These are phyloP conservation scores for Pelargonium cotyledonis DNA, from an alignment of 441 rosid genomes.

Conservation along the genomic window DNA sequence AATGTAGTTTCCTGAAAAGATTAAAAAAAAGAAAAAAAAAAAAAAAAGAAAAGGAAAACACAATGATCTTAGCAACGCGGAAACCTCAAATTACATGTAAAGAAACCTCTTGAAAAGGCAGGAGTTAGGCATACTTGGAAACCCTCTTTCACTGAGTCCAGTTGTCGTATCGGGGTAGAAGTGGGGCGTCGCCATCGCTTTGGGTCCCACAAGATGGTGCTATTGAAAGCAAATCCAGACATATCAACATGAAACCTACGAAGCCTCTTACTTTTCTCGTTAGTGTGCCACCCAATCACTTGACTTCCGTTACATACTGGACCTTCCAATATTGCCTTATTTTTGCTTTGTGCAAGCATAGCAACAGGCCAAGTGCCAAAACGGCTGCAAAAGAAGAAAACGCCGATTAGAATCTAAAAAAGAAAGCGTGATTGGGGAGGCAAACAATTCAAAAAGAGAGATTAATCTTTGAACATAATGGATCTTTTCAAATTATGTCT, in stretches of 20 bases:
- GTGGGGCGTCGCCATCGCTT: conserved; percentile 63
- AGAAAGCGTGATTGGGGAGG: neutral
- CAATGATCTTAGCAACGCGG: no score
- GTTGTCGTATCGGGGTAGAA: conserved; percentile 50
- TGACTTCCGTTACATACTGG: conserved; percentile 80
- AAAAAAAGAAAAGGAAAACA: no score
- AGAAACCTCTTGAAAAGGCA: neutral
- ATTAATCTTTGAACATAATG: no score
- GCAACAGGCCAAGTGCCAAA: conserved; percentile 99
- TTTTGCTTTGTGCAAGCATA: conserved; percentile 92
- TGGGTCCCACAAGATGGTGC: conserved; percentile 90
- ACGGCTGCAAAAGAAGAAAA: conserved; percentile 41
- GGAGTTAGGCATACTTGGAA: conserved; percentile 53
- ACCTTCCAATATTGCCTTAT: conserved; percentile 89
- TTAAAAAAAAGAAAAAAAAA: no score
- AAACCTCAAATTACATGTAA: no score
- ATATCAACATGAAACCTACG: conserved; percentile 93
- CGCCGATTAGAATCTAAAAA: neutral
- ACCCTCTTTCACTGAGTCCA: conserved; percentile 83
- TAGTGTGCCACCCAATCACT: conserved; percentile 92
- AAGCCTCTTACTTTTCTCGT: conserved; percentile 80
- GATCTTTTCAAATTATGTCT: no score
- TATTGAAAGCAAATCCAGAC: conserved; percentile 96
- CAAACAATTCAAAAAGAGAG: neutral
- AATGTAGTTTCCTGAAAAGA: conserved; percentile 79